Percentiles rank a stretch among this genome's conserved stretches.
Conservation (phyloP, 805 yeast species). For the Cyberlindnera saturnus region DNA sequence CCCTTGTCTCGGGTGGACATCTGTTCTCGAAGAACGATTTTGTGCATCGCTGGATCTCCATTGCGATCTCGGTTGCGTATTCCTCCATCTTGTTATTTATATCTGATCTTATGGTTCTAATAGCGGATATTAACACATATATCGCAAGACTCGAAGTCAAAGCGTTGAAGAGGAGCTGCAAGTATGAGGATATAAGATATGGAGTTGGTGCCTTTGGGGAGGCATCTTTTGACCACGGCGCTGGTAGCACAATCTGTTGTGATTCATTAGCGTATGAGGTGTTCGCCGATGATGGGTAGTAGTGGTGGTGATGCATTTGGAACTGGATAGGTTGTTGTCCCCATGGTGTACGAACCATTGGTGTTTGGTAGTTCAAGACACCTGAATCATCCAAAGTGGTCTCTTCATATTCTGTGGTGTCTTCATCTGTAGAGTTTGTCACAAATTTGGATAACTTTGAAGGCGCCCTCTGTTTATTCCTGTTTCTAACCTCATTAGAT, state of each 20-base stretch:
- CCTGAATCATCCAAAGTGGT: no score
- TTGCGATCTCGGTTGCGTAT: conserved; percentile 36
- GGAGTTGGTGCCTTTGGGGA: conserved; percentile 47
- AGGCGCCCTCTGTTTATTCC: conserved; percentile 7
- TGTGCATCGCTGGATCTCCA: conserved; percentile 51
- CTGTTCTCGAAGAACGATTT: conserved; percentile 46
- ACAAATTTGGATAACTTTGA: conserved; percentile 12
- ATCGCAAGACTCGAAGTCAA: conserved; percentile 39
- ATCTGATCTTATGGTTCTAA: conserved; percentile 49
- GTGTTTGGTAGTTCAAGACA: conserved; percentile 5
- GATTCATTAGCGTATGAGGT: background rate
- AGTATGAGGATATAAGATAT: conserved; percentile 53
- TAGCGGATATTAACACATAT: conserved; percentile 36
- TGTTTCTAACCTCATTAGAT: conserved; percentile 4
- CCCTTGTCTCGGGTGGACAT: conserved; percentile 49
- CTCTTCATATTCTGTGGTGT: background rate
- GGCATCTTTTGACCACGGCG: conserved; percentile 52
- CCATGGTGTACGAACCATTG: conserved; percentile 8
- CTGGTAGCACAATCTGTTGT: conserved; percentile 34
- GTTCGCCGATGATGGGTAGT: conserved; percentile 25
- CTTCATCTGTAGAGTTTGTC: conserved; percentile 7
- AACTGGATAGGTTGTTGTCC: conserved; percentile 19
- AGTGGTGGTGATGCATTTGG: conserved; percentile 43
- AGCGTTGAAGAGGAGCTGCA: conserved; percentile 50
- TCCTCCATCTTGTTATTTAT: conserved; percentile 44